A percentile compares a stretch with the other conserved stretches of the same genome.
These are phyloP conservation scores for Pichia thaimueangensis DNA, from an alignment of 805 yeast genomes.

Conservation along the genomic window DNA sequence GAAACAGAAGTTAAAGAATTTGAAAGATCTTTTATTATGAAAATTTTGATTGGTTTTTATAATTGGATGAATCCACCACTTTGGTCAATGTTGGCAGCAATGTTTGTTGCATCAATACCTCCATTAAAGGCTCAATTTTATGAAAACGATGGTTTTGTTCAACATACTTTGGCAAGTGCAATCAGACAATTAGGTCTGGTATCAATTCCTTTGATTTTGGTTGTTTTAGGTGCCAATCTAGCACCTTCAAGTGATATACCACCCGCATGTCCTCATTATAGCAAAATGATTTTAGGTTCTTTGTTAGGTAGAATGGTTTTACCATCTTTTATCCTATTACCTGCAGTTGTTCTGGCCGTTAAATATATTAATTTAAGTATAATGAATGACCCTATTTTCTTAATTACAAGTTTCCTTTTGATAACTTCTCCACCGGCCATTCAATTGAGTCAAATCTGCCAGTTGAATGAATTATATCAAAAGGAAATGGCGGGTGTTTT, in stretches of 20 bases:
- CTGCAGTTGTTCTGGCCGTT: slow-evolving; percentile 58
- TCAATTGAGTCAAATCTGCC: slow-evolving; percentile 76
- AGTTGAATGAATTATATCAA: slow-evolving; percentile 66
- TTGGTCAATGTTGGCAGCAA: slow-evolving; percentile 66
- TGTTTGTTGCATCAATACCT: slow-evolving; percentile 64
- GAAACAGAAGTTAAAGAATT: slow-evolving; percentile 4
- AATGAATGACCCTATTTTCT: slow-evolving; percentile 73
- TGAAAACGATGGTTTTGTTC: slow-evolving; percentile 52
- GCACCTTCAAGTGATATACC: slow-evolving; percentile 65
- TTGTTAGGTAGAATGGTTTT: slow-evolving; percentile 71
- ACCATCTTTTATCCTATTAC: slow-evolving; percentile 63
- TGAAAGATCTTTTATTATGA: slow-evolving; percentile 1
- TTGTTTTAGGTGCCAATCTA: slow-evolving; percentile 73
- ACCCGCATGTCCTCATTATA: slow-evolving; percentile 56
- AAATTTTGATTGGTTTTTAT: slow-evolving; percentile 11
- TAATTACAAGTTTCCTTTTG: slow-evolving; percentile 67
- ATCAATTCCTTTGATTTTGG: slow-evolving; percentile 69
- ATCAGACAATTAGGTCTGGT: slow-evolving; percentile 64
- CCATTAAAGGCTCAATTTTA: slow-evolving; percentile 51
- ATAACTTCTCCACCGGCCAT: slow-evolving; percentile 82
- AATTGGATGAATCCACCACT: slow-evolving; percentile 71
- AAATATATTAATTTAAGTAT: slow-evolving; percentile 61
- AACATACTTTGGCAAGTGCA: slow-evolving; percentile 59
- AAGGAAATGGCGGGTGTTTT: slow-evolving; percentile 78
- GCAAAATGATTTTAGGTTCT: slow-evolving; percentile 60